A percentile compares a stretch with the other conserved stretches of the same genome.
Evolutionary conservation across 2,329 filamentous ascomycete species (phyloP).

Genomic region (Penicillium griseofulvum): DNA sequence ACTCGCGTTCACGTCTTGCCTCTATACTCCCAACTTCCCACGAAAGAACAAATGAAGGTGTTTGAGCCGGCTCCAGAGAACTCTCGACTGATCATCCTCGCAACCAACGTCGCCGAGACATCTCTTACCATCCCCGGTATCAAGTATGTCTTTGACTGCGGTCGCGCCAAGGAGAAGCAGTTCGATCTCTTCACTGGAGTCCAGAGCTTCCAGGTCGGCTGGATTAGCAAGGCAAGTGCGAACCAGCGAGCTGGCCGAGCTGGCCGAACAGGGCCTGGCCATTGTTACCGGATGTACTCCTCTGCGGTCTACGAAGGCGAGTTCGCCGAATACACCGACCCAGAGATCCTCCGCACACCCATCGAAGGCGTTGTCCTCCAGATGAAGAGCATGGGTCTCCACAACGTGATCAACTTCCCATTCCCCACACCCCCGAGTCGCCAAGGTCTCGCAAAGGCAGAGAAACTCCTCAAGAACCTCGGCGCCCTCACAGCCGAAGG

Average conservation of each 20-base stretch:
- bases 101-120: slow-evolving; percentile 96
- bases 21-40: slow-evolving; percentile 87
- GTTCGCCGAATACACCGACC: slow-evolving; percentile 79
- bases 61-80: slow-evolving; percentile 83
- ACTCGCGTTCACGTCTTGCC: slow-evolving; percentile 83
- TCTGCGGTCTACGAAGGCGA: slow-evolving; percentile 88
- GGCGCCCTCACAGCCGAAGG: slow-evolving; percentile 72
- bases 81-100: slow-evolving; percentile 79
- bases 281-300: slow-evolving; percentile 93
- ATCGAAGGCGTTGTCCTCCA: slow-evolving; percentile 91
- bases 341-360: slow-evolving; percentile 85
- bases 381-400: slow-evolving; percentile 90
- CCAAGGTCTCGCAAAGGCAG: slow-evolving; percentile 73
- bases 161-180: slow-evolving; percentile 84
- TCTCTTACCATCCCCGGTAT: slow-evolving; percentile 95
- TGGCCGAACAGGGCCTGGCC: slow-evolving; percentile 89
- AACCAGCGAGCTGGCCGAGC: slow-evolving; percentile 90
- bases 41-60: slow-evolving; percentile 83
- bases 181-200: slow-evolving; percentile 88
- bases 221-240: slow-evolving; percentile 97
- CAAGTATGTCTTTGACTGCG: slow-evolving; percentile 92
- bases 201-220: slow-evolving; percentile 90
- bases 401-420: slow-evolving; percentile 88
- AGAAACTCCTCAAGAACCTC: slow-evolving; percentile 81
- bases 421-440: slow-evolving; percentile 88